phyloP scores from a whole-genome alignment of 2,329 filamentous ascomycete species.

The Aureobasidium namibiae region DNA sequence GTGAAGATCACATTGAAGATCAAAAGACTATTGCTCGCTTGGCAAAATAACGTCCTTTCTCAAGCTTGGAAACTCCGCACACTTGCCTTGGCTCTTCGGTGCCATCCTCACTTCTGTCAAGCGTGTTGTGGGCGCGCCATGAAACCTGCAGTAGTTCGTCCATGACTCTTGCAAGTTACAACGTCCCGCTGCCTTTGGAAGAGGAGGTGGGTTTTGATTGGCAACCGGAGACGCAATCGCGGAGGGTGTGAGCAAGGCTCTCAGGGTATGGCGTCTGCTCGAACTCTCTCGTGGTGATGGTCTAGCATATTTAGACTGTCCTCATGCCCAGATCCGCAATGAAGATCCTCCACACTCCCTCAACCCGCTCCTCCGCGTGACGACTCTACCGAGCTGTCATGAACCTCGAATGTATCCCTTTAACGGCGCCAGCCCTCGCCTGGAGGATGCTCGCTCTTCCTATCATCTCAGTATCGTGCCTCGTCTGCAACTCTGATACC shows the following conservation, averaged over 20 bases:
- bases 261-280: neutral
- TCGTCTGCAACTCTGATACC: neutral
- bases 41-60: neutral
- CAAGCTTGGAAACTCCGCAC: neutral
- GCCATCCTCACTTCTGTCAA: constrained; percentile 2
- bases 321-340: neutral
- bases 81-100: neutral
- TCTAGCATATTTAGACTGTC: constrained; percentile 7
- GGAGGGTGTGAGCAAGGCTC: neutral
- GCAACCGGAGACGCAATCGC: neutral
- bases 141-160: constrained; percentile 10
- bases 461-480: neutral
- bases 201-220: neutral
- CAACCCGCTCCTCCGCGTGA: neutral
- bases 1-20: neutral
- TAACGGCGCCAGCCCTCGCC: neutral
- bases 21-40: constrained; percentile 6
- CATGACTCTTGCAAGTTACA: constrained; percentile 5
- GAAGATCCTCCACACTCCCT: neutral
- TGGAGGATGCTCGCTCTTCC: neutral
- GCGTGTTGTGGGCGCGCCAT: neutral
- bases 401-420: neutral
- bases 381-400: neutral
- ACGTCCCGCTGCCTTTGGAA: neutral
- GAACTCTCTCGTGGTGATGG: neutral